phyloP scores from a whole-genome alignment of 1,284 basidiomycete species.

The Caloboletus firmus region DNA sequence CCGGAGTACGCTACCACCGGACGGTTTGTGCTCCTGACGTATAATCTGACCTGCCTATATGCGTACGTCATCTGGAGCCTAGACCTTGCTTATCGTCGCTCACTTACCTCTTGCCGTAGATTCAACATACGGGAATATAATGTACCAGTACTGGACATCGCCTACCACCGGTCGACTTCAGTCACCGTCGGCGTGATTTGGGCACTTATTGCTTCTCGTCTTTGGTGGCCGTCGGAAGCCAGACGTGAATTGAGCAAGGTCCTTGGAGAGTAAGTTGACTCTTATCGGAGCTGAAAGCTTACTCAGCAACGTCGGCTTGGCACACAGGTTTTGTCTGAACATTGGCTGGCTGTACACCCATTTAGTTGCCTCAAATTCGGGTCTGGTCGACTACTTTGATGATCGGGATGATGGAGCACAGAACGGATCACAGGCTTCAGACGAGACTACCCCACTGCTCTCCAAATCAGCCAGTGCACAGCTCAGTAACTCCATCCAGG shows the following conservation, averaged over 20 bases:
- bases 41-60: conserved; percentile 90
- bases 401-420: conserved; percentile 29
- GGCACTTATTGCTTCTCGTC: conserved; percentile 84
- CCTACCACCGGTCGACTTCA: conserved; percentile 72
- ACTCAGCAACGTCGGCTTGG: background rate
- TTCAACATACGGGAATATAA: conserved; percentile 81
- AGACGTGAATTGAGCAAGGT: conserved; percentile 82
- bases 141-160: conserved; percentile 70
- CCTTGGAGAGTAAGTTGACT: conserved; percentile 74
- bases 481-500: conserved; percentile 66
- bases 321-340: conserved; percentile 72
- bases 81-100: background rate
- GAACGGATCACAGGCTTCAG: background rate
- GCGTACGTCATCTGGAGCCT: conserved; percentile 48
- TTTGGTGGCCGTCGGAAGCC: conserved; percentile 96
- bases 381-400: conserved; percentile 44
- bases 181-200: conserved; percentile 90
- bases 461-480: conserved; percentile 39
- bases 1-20: conserved; percentile 80
- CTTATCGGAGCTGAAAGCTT: background rate
- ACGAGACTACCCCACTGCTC: conserved; percentile 42
- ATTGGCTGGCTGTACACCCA: conserved; percentile 84
- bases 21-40: conserved; percentile 86
- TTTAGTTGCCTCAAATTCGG: conserved; percentile 76
- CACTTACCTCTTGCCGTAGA: conserved; percentile 40